Evolutionary conservation across 2,329 filamentous ascomycete species (phyloP).

Genomic region (Aspergillus ruber): DNA sequence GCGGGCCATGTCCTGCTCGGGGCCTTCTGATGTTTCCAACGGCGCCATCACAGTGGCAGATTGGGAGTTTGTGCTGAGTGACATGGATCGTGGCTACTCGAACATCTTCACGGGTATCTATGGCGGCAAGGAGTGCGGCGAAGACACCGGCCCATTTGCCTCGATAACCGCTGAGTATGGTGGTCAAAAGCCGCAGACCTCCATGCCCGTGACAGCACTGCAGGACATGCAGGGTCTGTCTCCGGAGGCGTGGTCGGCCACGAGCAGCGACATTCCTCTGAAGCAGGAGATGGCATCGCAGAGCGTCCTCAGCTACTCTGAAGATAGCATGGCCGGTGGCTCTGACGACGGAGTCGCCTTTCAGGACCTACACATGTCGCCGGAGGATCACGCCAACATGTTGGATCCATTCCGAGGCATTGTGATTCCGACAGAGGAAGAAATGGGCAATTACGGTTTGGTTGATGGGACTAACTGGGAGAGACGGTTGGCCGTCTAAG

Average conservation of each 20-base stretch:
- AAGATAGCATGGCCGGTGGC: constrained; percentile 52
- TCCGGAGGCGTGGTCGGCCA: constrained; percentile 33
- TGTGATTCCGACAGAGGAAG: constrained; percentile 29
- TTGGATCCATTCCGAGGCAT: constrained; percentile 32
- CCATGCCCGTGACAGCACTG: constrained; percentile 13
- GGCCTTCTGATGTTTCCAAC: constrained; percentile 32
- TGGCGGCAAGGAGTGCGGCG: constrained; percentile 35
- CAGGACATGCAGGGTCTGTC: constrained; percentile 32
- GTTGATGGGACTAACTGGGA: constrained; percentile 22
- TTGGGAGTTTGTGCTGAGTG: constrained; percentile 76
- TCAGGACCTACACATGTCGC: constrained; percentile 14
- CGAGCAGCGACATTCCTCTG: constrained; percentile 30
- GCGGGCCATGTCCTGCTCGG: constrained; percentile 37
- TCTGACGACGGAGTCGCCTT: constrained; percentile 37
- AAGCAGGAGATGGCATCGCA: constrained; percentile 35
- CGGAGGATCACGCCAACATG: constrained; percentile 23
- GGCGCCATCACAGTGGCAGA: constrained; percentile 55
- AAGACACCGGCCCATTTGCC: constrained; percentile 30
- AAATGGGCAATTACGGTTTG: constrained; percentile 26
- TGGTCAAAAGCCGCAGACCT: constrained; percentile 16
- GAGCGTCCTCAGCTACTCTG: constrained; percentile 55
- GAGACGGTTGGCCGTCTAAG: constrained; percentile 24
- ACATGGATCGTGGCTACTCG: constrained; percentile 69
- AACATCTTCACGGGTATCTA: constrained; percentile 64
- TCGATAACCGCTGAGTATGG: constrained; percentile 26